Conservation (phyloP, 78 protist species). For the Protostelium mycophagum region DNA sequence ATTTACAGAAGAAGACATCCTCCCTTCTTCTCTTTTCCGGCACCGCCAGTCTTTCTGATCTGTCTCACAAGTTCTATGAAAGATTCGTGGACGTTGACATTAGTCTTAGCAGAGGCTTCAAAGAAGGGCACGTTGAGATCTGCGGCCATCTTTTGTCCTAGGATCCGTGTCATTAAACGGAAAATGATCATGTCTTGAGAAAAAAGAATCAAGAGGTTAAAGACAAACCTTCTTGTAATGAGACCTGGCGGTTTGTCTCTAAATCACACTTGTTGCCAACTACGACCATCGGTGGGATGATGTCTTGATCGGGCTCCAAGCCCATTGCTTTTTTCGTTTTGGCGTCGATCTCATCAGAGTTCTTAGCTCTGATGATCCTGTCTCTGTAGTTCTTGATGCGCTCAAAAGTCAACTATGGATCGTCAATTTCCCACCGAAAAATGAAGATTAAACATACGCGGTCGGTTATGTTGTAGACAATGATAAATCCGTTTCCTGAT, state of each 20-base stretch:
- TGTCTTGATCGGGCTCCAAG: not conserved
- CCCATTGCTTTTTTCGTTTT: not conserved
- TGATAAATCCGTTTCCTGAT: not conserved
- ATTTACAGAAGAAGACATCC: not conserved
- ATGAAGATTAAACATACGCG: not conserved
- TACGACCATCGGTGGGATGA: constrained; percentile 68
- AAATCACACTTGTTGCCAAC: constrained; percentile 83
- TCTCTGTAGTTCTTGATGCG: not conserved
- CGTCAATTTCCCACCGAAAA: not conserved
- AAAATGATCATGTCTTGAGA: too few relatives aligned
- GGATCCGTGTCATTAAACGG: not conserved
- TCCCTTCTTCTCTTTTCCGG: not conserved
- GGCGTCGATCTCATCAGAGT: not conserved
- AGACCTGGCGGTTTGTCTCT: constrained; percentile 28
- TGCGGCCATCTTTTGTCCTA: constrained; percentile 21
- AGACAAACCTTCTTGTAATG: constrained; percentile 42
- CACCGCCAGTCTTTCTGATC: not conserved
- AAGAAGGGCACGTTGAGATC: constrained; percentile 42
- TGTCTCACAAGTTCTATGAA: constrained; percentile 56
- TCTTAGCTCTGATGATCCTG: not conserved
- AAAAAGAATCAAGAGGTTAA: too few relatives aligned
- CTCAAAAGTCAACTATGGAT: not conserved
- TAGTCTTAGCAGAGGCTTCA: constrained; percentile 68
- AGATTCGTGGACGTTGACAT: constrained; percentile 51
- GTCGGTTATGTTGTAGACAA: not conserved